These are phyloP conservation scores for Picochlorum costavermella DNA, from an alignment of 139 green algal species.

Conservation along the genomic window DNA sequence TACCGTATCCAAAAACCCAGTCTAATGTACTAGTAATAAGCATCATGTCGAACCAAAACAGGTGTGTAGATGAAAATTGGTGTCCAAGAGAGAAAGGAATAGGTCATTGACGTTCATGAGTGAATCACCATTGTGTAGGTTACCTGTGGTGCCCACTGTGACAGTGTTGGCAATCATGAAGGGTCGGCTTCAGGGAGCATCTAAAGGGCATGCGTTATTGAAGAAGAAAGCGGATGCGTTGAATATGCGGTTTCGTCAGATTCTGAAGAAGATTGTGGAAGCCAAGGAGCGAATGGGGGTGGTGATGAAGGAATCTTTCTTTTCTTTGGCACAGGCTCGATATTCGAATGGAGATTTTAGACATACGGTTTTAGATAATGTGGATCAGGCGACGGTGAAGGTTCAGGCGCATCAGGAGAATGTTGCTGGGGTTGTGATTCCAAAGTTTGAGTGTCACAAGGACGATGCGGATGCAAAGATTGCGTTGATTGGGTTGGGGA, in stretches of 20 bases:
- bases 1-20: no score
- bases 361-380: slow-evolving; percentile 90
- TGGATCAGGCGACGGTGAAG: slow-evolving; percentile 46
- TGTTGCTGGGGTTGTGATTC: slow-evolving; percentile 94
- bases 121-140: slow-evolving; percentile 9
- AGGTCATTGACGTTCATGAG: no score
- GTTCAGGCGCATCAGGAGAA: slow-evolving; percentile 77
- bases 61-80: background rate
- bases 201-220: slow-evolving; percentile 90
- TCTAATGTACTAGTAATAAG: no score
- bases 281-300: slow-evolving; percentile 87
- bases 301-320: slow-evolving; percentile 83
- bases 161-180: slow-evolving; percentile 91
- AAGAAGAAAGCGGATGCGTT: slow-evolving; percentile 99
- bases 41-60: slow-evolving; percentile 31
- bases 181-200: slow-evolving; percentile 72
- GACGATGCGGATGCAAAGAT: slow-evolving; percentile 68
- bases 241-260: slow-evolving; percentile 73
- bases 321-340: slow-evolving; percentile 83
- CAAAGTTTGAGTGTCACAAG: slow-evolving; percentile 72
- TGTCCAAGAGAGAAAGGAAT: background rate
- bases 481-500: slow-evolving; percentile 75
- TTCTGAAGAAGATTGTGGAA: slow-evolving; percentile 87
- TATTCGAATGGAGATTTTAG: slow-evolving; percentile 93
- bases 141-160: slow-evolving; percentile 79